Conservation (phyloP, 371 early-diverging fungal species). For the Mortierella sp. region DNA sequence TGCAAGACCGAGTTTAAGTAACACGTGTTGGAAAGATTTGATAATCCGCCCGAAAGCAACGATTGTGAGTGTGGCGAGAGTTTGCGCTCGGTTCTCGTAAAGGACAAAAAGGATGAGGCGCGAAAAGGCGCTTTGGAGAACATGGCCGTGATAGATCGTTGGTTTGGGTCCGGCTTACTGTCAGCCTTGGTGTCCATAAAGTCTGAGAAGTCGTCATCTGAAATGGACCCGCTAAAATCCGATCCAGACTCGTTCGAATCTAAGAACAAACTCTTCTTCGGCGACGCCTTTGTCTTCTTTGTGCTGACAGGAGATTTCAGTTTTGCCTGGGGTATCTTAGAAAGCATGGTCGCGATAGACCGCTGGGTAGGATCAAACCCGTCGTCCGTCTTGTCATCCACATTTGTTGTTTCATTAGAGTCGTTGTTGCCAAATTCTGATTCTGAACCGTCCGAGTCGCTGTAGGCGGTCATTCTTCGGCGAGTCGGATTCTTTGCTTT, state of each 20-base stretch:
- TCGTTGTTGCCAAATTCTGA: slow-evolving; percentile 10
- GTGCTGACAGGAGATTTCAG: not conserved
- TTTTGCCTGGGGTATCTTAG: not conserved
- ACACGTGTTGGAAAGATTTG: slow-evolving; percentile 38
- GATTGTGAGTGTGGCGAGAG: slow-evolving; percentile 16
- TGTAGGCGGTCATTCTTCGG: slow-evolving; percentile 13
- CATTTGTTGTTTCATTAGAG: slow-evolving; percentile 24
- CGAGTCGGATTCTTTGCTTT: not conserved
- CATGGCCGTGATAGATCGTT: slow-evolving; percentile 17
- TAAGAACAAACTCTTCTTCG: not conserved
- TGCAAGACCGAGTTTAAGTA: slow-evolving; percentile 49
- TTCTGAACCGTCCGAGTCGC: slow-evolving; percentile 21
- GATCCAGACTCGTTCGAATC: not conserved
- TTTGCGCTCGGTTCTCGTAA: slow-evolving; percentile 6
- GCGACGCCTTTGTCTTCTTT: not conserved
- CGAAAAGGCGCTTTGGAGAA: slow-evolving; percentile 7
- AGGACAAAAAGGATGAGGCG: not conserved
- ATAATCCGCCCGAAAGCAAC: slow-evolving; percentile 38
- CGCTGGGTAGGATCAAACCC: slow-evolving; percentile 38
- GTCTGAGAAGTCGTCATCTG: not conserved
- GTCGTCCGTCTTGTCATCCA: not conserved
- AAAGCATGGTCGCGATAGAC: slow-evolving; percentile 35
- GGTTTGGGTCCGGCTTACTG: slow-evolving; percentile 19
- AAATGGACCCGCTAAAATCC: not conserved
- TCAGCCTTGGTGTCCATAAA: slow-evolving; percentile 4